A percentile compares a stretch with the other conserved stretches of the same genome.
Conservation (phyloP, 495 filamentous ascomycete genomes). For the Annulohypoxylon bovei region DNA sequence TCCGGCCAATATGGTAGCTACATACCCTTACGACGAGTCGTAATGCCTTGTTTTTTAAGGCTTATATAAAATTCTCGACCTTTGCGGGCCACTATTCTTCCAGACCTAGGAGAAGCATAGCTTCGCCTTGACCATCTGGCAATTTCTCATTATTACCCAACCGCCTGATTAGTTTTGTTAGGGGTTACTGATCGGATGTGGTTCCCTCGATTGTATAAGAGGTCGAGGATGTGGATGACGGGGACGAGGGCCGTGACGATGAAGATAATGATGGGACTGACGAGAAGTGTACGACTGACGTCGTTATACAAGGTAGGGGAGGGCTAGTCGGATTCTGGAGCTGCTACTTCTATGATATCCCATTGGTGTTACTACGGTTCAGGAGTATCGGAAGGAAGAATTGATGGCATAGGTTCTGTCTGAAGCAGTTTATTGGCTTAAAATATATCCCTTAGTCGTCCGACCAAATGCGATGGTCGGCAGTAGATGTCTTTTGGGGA, state of each 20-base stretch:
- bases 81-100: not conserved
- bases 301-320: not conserved
- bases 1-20: not conserved
- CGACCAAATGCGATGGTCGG: not conserved
- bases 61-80: not conserved
- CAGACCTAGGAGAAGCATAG: not conserved
- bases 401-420: conserved; percentile 5
- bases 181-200: not conserved
- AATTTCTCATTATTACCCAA: not conserved
- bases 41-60: not conserved
- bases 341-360: conserved; percentile 26
- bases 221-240: not conserved
- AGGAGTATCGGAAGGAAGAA: conserved; percentile 7
- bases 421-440: not conserved
- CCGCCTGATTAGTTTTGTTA: not conserved
- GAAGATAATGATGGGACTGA: conserved; percentile 33
- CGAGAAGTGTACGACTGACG: conserved; percentile 8
- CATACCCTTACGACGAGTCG: not conserved
- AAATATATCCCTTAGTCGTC: conserved; percentile 3
- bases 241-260: not conserved
- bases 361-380: conserved; percentile 21
- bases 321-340: not conserved
- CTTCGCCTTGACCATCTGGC: not conserved
- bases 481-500: not conserved
- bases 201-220: not conserved